phyloP scores from a whole-genome alignment of 495 filamentous ascomycete species.

The Evansstolkia leycettana region DNA sequence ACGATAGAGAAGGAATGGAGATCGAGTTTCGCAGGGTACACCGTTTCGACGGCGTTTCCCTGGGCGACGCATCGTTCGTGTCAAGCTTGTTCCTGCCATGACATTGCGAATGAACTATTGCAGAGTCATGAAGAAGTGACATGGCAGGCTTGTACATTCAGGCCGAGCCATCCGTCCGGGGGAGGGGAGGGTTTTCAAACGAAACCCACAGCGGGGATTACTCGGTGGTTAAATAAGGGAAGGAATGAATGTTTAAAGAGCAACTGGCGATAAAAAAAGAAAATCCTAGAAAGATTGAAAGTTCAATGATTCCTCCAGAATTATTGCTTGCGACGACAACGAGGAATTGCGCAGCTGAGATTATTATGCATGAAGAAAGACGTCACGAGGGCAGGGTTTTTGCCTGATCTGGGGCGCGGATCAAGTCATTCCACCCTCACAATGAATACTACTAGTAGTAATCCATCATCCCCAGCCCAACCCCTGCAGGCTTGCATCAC shows the following conservation, averaged over 20 bases:
- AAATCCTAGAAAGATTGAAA: constrained; percentile 2
- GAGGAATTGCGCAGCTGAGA: too few species aligned
- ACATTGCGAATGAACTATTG: constrained; percentile 20
- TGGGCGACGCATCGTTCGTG: constrained; percentile 1
- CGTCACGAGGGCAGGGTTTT: not conserved
- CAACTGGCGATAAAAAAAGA: too few species aligned
- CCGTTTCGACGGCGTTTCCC: constrained; percentile 1
- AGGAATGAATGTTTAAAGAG: too few species aligned
- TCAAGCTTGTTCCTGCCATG: constrained; percentile 10
- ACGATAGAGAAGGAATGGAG: constrained; percentile 25
- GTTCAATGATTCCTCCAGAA: too few species aligned
- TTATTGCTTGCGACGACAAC: too few species aligned
- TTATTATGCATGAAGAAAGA: too few species aligned
- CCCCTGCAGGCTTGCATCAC: too few species aligned
- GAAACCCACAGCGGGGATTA: not conserved
- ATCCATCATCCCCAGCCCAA: too few species aligned
- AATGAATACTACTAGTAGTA: too few species aligned
- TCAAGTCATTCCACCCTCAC: too few species aligned
- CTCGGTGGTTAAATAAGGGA: not conserved
- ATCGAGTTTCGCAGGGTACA: constrained; percentile 14
- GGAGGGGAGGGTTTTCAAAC: constrained; percentile 1
- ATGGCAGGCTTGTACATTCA: constrained; percentile 19
- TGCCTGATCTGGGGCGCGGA: too few species aligned
- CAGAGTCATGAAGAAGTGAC: constrained; percentile 23
- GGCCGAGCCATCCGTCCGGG: constrained; percentile 16